These are phyloP conservation scores for Leccinellum albellum DNA, from an alignment of 768 basidiomycete species.

Conservation along the genomic window DNA sequence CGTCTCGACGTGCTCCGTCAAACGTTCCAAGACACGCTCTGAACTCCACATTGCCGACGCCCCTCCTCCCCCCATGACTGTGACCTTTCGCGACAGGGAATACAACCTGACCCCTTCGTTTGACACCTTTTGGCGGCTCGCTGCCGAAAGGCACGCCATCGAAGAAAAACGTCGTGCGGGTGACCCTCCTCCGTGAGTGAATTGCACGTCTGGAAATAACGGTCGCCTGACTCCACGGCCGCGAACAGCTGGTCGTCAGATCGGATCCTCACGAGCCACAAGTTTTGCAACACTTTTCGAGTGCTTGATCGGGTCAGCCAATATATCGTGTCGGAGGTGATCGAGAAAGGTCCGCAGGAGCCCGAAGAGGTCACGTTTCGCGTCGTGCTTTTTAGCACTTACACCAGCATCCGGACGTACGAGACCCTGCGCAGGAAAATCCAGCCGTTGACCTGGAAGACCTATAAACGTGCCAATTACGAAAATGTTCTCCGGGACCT, in stretches of 20 bases:
- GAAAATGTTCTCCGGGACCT: constrained; percentile 46
- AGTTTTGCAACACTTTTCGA: constrained; percentile 74
- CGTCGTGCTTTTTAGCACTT: constrained; percentile 65
- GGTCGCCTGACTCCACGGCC: constrained; percentile 11
- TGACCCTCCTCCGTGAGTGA: constrained; percentile 48
- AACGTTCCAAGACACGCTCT: constrained; percentile 24
- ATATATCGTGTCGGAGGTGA: constrained; percentile 64
- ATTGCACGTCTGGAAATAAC: not conserved
- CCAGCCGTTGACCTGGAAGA: constrained; percentile 58
- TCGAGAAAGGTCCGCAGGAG: constrained; percentile 60
- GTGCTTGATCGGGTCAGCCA: constrained; percentile 70
- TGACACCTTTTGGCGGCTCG: constrained; percentile 58
- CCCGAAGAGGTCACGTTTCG: constrained; percentile 67
- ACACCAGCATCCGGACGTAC: constrained; percentile 72
- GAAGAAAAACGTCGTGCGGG: constrained; percentile 53
- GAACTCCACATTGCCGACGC: constrained; percentile 13
- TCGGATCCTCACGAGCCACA: constrained; percentile 47
- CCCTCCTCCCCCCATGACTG: constrained; percentile 23
- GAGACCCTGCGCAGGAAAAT: constrained; percentile 50
- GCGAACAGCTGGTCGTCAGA: constrained; percentile 66
- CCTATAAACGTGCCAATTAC: constrained; percentile 53
- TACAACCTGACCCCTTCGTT: constrained; percentile 50
- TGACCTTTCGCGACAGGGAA: constrained; percentile 34
- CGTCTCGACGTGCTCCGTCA: constrained; percentile 14
- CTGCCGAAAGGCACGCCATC: constrained; percentile 55